These are phyloP conservation scores for Sphaerostilbella broomeana DNA, from an alignment of 2,329 filamentous ascomycete genomes.

Conservation along the genomic window DNA sequence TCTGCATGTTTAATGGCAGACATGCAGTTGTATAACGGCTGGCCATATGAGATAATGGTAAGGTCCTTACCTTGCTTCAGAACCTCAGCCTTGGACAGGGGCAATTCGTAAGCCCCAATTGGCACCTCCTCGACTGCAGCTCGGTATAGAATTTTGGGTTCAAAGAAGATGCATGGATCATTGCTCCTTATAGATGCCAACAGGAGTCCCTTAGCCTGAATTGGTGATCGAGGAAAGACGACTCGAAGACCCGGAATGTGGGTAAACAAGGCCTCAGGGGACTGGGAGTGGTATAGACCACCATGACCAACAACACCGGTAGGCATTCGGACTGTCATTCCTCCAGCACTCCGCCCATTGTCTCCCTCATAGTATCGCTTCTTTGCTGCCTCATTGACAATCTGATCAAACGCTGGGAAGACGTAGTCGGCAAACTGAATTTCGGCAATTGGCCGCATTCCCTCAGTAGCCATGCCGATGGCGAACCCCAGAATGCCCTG, in stretches of 20 bases:
- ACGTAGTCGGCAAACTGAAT: conserved; percentile 96
- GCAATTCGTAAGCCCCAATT: conserved; percentile 70
- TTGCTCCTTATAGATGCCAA: conserved; percentile 70
- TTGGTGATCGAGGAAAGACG: conserved; percentile 76
- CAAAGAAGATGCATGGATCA: conserved; percentile 88
- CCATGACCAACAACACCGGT: conserved; percentile 86
- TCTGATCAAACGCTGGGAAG: conserved; percentile 86
- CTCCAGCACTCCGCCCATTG: conserved; percentile 58
- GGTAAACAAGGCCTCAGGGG: conserved; percentile 80
- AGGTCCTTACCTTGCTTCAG: conserved; percentile 73
- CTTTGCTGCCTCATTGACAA: conserved; percentile 90
- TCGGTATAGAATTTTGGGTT: conserved; percentile 88
- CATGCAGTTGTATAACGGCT: conserved; percentile 78
- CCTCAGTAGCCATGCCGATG: conserved; percentile 82
- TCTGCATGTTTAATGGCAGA: conserved; percentile 68
- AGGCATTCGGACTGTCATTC: conserved; percentile 84
- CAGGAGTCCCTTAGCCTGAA: conserved; percentile 83
- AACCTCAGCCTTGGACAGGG: conserved; percentile 78
- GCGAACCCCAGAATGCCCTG: conserved; percentile 93
- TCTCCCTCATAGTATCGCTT: conserved; percentile 67
- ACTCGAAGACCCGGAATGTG: conserved; percentile 82
- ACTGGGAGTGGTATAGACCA: conserved; percentile 81
- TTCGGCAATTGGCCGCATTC: conserved; percentile 88
- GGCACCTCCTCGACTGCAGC: conserved; percentile 90
- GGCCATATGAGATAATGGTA: conserved; percentile 83